phyloP scores from a whole-genome alignment of 2,329 filamentous ascomycete genomes.

The Myriosclerotinia scirpicola region DNA sequence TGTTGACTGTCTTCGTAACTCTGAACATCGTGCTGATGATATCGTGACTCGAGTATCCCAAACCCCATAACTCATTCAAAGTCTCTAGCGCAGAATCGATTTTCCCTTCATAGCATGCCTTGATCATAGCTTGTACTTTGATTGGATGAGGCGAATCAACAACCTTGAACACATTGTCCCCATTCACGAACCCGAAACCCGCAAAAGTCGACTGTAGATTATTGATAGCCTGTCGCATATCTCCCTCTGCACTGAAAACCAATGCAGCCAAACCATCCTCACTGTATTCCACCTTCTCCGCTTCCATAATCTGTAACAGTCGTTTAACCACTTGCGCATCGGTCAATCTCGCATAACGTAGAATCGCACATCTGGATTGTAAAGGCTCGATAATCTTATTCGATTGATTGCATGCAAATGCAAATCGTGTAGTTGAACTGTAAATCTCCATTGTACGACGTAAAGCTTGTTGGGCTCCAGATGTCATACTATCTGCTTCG shows the following conservation, averaged over 20 bases:
- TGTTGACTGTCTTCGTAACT: slow-evolving; percentile 93
- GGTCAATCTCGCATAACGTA: slow-evolving; percentile 88
- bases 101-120: slow-evolving; percentile 90
- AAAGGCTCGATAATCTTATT: slow-evolving; percentile 99
- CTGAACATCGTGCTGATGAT: slow-evolving; percentile 99
- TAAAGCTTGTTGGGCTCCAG: slow-evolving; percentile 91
- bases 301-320: slow-evolving; percentile 86
- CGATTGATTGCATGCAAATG: slow-evolving; percentile 96
- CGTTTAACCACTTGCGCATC: slow-evolving; percentile 91
- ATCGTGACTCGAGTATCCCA: slow-evolving; percentile 98
- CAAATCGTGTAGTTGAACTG: slow-evolving; percentile 92
- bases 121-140: slow-evolving; percentile 98
- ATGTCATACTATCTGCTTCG: slow-evolving; percentile 98
- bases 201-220: slow-evolving; percentile 92
- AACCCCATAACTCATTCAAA: slow-evolving; percentile 86
- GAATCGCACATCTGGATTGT: slow-evolving; percentile 92
- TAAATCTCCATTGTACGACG: slow-evolving; percentile 99
- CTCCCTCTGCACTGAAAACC: slow-evolving; percentile 94
- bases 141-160: slow-evolving; percentile 97
- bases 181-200: slow-evolving; percentile 94
- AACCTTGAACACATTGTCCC: slow-evolving; percentile 96
- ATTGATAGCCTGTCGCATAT: slow-evolving; percentile 99
- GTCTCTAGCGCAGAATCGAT: slow-evolving; percentile 84
- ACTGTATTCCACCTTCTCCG: slow-evolving; percentile 84
- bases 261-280: slow-evolving; percentile 95